Base-by-base conservation (phyloP, 805 yeast genomes). In the Ascoidea asiatica region DNA sequence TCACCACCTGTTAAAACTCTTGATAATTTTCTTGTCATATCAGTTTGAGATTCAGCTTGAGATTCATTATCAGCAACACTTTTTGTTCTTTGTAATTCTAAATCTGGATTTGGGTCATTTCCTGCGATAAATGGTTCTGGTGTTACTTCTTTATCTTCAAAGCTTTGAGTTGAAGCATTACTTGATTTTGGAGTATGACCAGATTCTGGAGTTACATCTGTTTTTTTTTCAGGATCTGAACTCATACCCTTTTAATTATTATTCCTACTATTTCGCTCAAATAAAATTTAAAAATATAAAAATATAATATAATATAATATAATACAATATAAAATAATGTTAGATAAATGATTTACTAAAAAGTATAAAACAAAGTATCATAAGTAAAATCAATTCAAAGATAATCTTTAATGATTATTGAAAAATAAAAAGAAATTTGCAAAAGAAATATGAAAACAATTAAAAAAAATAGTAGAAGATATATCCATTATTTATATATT, bases 1-100 rank as follows among this genome's bases (percentile, higher is more conserved):
- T 55, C 58, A 21, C 65, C 59, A 40, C 64, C 65, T 0, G 77
- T 72, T 41, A 72, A 50, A 7, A 63, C 65, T 45, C 72, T 57
- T 1, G 75, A 67, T 4, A 73, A 35, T 19, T 55, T 52, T 48
- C 67, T 59, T 5, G 62, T 60, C 6, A 55, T 53, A 11, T 52
- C 56, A 6, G 56, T 52, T 4, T 39, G 19, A 3, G 53, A 46
- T 23, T 48, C 57, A 15, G 37, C 42, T n/a, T 39, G 40, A 4
- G 49, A 40, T 37, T 46, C 48, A 21, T 36, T 39, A 13, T 37
- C 22, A 33, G 38, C 7, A 6, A 29, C 5, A 35, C 23, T 17
- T 19, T 21, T n/a, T 33, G 43, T 46, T 37, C 37, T 38, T 5
- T 29, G 43, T 38, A 21, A 23, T 19, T 39, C 39, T 41, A 8